Percentiles rank a stretch among this genome's conserved stretches.
These are phyloP conservation scores for Lepidopterella palustris DNA, from an alignment of 495 filamentous ascomycete species.

Conservation along the genomic window DNA sequence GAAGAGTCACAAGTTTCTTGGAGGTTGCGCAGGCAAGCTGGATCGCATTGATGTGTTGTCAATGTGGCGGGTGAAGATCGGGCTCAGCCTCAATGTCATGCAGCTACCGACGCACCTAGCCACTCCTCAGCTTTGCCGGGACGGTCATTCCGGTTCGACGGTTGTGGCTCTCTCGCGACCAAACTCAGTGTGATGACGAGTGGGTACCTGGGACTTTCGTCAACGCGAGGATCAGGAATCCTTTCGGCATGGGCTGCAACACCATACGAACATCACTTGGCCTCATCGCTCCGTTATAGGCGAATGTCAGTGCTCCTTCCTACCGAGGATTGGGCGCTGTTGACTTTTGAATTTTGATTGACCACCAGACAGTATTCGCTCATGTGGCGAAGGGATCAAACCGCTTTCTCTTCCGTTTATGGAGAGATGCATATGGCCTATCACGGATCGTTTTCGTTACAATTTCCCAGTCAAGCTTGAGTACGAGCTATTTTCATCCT, in stretches of 20 bases:
- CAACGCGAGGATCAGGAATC: background rate
- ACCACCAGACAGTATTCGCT: background rate
- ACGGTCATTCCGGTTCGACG: slow-evolving; percentile 6
- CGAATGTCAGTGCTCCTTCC: slow-evolving; percentile 14
- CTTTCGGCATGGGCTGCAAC: background rate
- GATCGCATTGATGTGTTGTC: slow-evolving; percentile 22
- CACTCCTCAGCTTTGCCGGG: slow-evolving; percentile 13
- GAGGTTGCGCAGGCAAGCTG: slow-evolving; percentile 7
- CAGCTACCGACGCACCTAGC: slow-evolving; percentile 10
- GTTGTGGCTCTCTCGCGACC: background rate
- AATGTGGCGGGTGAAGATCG: slow-evolving; percentile 19
- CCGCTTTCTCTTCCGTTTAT: slow-evolving; percentile 16
- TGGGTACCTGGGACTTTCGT: background rate
- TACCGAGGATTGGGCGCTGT: slow-evolving; percentile 8
- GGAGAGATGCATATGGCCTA: slow-evolving; percentile 21
- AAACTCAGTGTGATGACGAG: background rate
- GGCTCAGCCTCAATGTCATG: slow-evolving; percentile 18
- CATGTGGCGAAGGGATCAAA: slow-evolving; percentile 6
- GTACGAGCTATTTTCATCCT: background rate
- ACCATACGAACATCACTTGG: background rate
- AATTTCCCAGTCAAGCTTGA: background rate
- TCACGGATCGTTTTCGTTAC: slow-evolving; percentile 3
- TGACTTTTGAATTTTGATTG: slow-evolving; percentile 12
- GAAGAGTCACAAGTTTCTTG: background rate
- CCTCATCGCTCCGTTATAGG: slow-evolving; percentile 5